A percentile compares a stretch with the other conserved stretches of the same genome.
Evolutionary conservation across 2,329 filamentous ascomycete species (phyloP).

Genomic region (Aspergillus phoenicis): DNA sequence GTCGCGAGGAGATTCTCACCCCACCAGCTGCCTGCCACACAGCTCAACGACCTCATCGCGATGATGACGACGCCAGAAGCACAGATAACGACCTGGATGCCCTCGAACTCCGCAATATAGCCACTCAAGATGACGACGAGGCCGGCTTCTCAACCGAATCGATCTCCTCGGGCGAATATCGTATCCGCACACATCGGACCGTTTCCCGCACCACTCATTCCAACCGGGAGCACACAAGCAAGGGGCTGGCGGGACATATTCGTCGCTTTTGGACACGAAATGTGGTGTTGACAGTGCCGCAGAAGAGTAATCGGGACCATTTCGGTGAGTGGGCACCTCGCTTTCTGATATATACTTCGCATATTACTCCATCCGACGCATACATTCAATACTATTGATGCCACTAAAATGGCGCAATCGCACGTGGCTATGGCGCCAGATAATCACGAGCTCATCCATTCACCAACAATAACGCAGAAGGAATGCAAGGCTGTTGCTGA

Average conservation of each 20-base stretch:
- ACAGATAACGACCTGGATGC: conserved; percentile 20
- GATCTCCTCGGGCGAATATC: conserved; percentile 39
- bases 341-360: neutral
- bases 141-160: conserved; percentile 30
- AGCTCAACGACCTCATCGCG: neutral
- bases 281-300: conserved; percentile 41
- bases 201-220: conserved; percentile 23
- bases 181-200: conserved; percentile 28
- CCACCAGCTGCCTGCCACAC: neutral
- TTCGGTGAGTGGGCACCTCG: conserved; percentile 35
- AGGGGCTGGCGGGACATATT: conserved; percentile 66
- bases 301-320: conserved; percentile 47
- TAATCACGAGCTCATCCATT: neutral
- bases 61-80: conserved; percentile 1
- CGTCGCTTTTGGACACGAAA: conserved; percentile 78
- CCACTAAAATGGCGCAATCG: conserved; percentile 4
- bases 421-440: conserved; percentile 3
- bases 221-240: conserved; percentile 13
- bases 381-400: neutral
- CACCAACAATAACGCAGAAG: neutral
- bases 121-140: conserved; percentile 32
- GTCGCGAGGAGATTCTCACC: neutral
- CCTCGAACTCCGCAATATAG: conserved; percentile 35
- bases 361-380: neutral
- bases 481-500: neutral